Percentiles rank a stretch among this genome's conserved stretches.
These are phyloP conservation scores for Suillus tomentosus DNA, from an alignment of 768 basidiomycete species.

Conservation along the genomic window DNA sequence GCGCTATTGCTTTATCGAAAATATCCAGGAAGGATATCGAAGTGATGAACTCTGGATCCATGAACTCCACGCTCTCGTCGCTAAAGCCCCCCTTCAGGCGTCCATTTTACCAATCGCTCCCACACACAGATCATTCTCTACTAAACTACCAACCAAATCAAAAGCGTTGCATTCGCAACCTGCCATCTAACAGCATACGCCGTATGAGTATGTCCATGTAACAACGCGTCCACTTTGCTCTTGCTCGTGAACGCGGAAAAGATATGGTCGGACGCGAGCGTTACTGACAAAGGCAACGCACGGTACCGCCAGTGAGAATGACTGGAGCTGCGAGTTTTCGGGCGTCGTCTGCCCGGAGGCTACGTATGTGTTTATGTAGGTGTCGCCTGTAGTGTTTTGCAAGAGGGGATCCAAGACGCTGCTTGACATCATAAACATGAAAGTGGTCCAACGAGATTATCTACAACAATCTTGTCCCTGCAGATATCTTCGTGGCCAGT, in stretches of 20 bases:
- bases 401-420: conserved; percentile 59
- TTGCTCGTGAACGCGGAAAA: conserved; percentile 78
- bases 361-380: conserved; percentile 41
- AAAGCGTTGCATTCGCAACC: conserved; percentile 80
- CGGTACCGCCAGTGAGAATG: conserved; percentile 45
- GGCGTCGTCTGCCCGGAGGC: conserved; percentile 48
- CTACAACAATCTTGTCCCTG: conserved; percentile 71
- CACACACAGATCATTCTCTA: conserved; percentile 55
- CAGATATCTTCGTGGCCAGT: conserved; percentile 42
- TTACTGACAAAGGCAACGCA: conserved; percentile 81
- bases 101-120: conserved; percentile 63
- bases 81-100: neutral
- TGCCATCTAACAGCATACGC: conserved; percentile 93
- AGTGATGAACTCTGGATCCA: conserved; percentile 74
- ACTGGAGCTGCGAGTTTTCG: conserved; percentile 72
- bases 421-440: conserved; percentile 69
- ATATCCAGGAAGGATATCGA: conserved; percentile 52
- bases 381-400: conserved; percentile 63
- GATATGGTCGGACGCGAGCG: conserved; percentile 77
- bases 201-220: conserved; percentile 96
- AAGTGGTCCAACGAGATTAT: conserved; percentile 55
- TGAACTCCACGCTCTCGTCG: conserved; percentile 71
- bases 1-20: conserved; percentile 79
- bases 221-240: conserved; percentile 76
- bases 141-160: conserved; percentile 56